Evolutionary conservation across 305 asterid species (phyloP).

Genomic region (Ajuga reptans): DNA sequence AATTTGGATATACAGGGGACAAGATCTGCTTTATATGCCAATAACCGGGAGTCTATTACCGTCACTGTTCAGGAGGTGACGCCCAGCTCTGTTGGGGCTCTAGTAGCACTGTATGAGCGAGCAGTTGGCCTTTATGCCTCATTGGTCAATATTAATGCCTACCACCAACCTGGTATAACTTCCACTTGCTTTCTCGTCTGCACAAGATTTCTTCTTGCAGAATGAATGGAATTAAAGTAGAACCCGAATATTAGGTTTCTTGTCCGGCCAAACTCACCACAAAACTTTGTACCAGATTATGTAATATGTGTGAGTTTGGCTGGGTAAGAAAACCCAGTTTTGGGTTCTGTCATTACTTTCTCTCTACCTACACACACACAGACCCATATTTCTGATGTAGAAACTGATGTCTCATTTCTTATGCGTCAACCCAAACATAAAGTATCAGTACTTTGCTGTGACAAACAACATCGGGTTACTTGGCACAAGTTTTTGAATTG

Average conservation of each 20-base stretch:
- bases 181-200: slow-evolving; percentile 17
- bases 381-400: too few relatives aligned
- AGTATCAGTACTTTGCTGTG: too few relatives aligned
- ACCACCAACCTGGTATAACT: slow-evolving; percentile 92
- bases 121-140: slow-evolving; percentile 98
- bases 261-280: background rate
- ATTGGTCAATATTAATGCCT: slow-evolving; percentile 85
- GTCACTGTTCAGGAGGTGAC: slow-evolving; percentile 97
- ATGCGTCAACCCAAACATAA: too few relatives aligned
- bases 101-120: slow-evolving; percentile 90
- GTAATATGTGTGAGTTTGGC: background rate
- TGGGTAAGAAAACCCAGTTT: background rate
- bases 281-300: background rate
- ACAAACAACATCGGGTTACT: background rate
- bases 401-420: too few relatives aligned
- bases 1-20: slow-evolving; percentile 63
- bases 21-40: slow-evolving; percentile 84
- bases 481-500: background rate
- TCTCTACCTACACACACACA: background rate
- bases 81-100: slow-evolving; percentile 92
- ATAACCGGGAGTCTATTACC: slow-evolving; percentile 85
- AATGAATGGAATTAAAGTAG: background rate
- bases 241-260: background rate
- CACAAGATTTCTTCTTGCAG: background rate
- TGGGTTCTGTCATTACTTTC: background rate